phyloP scores from a whole-genome alignment of 306 rosid species.

The Sindora glabra region DNA sequence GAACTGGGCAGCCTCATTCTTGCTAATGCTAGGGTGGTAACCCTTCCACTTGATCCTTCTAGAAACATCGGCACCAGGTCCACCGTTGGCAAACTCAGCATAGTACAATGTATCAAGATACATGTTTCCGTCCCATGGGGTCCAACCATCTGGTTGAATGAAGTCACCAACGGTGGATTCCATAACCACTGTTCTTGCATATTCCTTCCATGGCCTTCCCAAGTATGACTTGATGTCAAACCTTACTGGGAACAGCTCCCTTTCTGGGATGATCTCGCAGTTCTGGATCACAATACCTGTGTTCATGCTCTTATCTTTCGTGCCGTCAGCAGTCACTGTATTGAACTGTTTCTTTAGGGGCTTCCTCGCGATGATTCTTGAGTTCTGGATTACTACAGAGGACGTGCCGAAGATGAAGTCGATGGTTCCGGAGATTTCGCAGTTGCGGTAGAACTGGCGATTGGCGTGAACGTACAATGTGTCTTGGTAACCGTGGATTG shows the following conservation, averaged over 20 bases:
- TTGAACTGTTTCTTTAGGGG: conserved; percentile 43
- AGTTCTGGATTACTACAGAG: conserved; percentile 40
- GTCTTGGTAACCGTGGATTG: conserved; percentile 62
- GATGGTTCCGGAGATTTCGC: conserved; percentile 66
- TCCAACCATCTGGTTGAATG: conserved; percentile 23
- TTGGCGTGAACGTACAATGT: conserved; percentile 47
- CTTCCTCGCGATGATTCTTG: conserved; percentile 37
- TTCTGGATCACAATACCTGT: conserved; percentile 58
- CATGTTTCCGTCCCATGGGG: conserved; percentile 28
- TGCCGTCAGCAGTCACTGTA: conserved; percentile 55
- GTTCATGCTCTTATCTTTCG: conserved; percentile 9
- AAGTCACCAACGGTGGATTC: conserved; percentile 39
- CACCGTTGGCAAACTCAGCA: conserved; percentile 47
- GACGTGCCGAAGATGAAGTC: conserved; percentile 73
- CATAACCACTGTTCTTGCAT: conserved; percentile 46
- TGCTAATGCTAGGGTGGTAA: conserved; percentile 19
- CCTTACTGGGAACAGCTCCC: conserved; percentile 12
- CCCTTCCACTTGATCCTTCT: conserved; percentile 39
- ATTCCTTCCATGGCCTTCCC: conserved; percentile 77
- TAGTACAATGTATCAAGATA: conserved; percentile 27
- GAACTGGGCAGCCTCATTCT: conserved; percentile 25
- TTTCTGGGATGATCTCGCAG: conserved; percentile 43
- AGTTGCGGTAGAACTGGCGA: conserved; percentile 68
- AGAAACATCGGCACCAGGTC: conserved; percentile 35
- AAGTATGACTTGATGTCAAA: conserved; percentile 32